Evolutionary conservation across 2,329 filamentous ascomycete genomes (phyloP).

Genomic region (Xylariaceae sp.): DNA sequence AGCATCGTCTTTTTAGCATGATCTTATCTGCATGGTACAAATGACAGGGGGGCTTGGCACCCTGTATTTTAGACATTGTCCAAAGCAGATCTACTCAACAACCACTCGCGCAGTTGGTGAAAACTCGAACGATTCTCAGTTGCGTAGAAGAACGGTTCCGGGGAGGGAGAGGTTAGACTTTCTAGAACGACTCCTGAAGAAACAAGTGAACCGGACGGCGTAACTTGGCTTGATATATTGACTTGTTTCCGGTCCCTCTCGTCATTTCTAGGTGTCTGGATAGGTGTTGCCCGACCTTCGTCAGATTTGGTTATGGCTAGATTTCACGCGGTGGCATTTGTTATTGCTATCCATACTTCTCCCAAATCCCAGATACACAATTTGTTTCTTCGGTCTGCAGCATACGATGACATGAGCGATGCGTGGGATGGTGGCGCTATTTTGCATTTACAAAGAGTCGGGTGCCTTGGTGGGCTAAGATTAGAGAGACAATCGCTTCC

Average conservation of each 20-base stretch:
- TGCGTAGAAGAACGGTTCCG: not conserved
- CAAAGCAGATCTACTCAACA: conserved; percentile 4
- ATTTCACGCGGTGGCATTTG: conserved; percentile 23
- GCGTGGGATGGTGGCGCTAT: conserved; percentile 21
- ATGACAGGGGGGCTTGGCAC: not conserved
- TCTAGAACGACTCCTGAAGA: conserved; percentile 6
- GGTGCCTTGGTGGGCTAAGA: conserved; percentile 23
- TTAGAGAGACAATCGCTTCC: conserved; percentile 22
- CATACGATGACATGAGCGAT: conserved; percentile 29
- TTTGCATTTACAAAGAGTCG: conserved; percentile 30
- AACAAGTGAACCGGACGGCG: not conserved
- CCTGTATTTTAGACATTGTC: conserved; percentile 7
- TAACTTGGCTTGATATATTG: conserved; percentile 1
- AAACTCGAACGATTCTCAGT: conserved; percentile 1
- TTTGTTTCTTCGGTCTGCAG: conserved; percentile 13
- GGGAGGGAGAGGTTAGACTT: not conserved
- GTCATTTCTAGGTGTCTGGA: not conserved
- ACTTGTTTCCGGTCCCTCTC: not conserved
- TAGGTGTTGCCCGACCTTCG: conserved; percentile 2
- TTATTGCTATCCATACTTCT: conserved; percentile 2
- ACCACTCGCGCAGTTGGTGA: conserved; percentile 6
- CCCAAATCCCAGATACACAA: not conserved
- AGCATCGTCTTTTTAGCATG: conserved; percentile 29
- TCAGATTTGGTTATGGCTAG: conserved; percentile 12
- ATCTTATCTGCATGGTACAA: conserved; percentile 31